A percentile compares a stretch with the other conserved stretches of the same genome.
phyloP scores from a whole-genome alignment of 352 stramenopile species.

The Phytopythium litorale region DNA sequence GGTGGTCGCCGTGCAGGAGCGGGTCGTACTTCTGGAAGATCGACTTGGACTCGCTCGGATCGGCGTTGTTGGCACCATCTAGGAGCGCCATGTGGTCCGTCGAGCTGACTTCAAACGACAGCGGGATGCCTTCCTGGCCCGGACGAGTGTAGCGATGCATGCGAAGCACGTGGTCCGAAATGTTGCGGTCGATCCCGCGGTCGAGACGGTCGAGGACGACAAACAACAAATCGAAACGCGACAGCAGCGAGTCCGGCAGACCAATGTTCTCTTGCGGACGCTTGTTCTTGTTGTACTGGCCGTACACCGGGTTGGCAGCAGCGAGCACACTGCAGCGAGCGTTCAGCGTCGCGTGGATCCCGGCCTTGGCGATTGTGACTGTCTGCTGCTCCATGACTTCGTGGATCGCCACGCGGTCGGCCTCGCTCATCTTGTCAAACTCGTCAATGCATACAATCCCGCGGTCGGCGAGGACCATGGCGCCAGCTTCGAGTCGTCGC shows the following conservation, averaged over 20 bases:
- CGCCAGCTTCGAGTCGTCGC: slow-evolving; percentile 95
- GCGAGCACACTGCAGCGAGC: slow-evolving; percentile 98
- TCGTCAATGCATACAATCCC: slow-evolving; percentile 99
- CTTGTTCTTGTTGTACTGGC: slow-evolving; percentile 98
- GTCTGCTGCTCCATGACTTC: slow-evolving; percentile 99
- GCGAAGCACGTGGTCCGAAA: slow-evolving; percentile 97
- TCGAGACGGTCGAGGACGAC: slow-evolving; percentile 99
- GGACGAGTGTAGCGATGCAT: slow-evolving; percentile 93
- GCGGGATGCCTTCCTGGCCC: slow-evolving; percentile 84
- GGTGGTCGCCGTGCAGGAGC: slow-evolving; percentile 75
- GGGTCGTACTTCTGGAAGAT: slow-evolving; percentile 92
- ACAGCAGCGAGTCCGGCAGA: slow-evolving; percentile 98
- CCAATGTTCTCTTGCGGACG: slow-evolving; percentile 99
- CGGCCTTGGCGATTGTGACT: slow-evolving; percentile 99
- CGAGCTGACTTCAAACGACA: slow-evolving; percentile 85
- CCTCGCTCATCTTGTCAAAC: slow-evolving; percentile 98
- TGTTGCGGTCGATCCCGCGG: slow-evolving; percentile 91
- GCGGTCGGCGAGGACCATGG: slow-evolving; percentile 99
- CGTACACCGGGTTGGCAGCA: slow-evolving; percentile 99
- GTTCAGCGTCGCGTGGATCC: slow-evolving; percentile 99
- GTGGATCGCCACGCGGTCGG: slow-evolving; percentile 99
- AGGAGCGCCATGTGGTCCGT: slow-evolving; percentile 75
- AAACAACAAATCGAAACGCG: slow-evolving; percentile 99
- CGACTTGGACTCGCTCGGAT: slow-evolving; percentile 59
- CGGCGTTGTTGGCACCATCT: slow-evolving; percentile 1